Percentiles rank a stretch among this genome's conserved stretches.
phyloP scores from a whole-genome alignment of 176 grass and related monocot species.

The Ensete ventricosum region DNA sequence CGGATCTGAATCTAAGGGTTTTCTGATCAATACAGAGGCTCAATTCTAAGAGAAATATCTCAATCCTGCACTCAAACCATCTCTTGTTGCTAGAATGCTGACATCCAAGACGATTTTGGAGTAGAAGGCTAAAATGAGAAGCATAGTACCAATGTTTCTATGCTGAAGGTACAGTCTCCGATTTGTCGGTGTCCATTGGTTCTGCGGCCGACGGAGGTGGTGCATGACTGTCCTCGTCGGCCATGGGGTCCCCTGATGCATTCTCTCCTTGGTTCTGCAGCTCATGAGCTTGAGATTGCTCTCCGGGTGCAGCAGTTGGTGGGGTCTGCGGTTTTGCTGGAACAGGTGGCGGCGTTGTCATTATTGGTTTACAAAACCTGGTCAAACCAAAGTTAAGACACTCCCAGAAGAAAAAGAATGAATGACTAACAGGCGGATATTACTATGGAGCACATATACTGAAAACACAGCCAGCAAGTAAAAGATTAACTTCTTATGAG shows the following conservation, averaged over 20 bases:
- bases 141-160: background rate
- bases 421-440: background rate
- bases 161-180: conserved; percentile 11
- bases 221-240: conserved; percentile 15
- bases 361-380: conserved; percentile 89
- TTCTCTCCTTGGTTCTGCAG: conserved; percentile 18
- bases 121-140: background rate
- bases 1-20: background rate
- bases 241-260: background rate
- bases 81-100: background rate
- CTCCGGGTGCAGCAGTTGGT: conserved; percentile 23
- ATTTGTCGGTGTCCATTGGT: conserved; percentile 56
- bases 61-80: background rate
- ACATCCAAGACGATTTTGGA: background rate
- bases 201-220: background rate
- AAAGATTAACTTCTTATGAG: background rate
- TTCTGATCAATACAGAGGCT: background rate
- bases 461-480: background rate
- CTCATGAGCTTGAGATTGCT: conserved; percentile 30
- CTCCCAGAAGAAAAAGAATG: too few relatives aligned
- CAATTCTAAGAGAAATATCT: background rate
- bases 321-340: conserved; percentile 50
- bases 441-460: background rate
- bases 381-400: conserved; percentile 6
- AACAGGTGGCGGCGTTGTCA: conserved; percentile 47